Conservation (phyloP, 108 stramenopile genomes). For the Cylindrotheca closterium region DNA sequence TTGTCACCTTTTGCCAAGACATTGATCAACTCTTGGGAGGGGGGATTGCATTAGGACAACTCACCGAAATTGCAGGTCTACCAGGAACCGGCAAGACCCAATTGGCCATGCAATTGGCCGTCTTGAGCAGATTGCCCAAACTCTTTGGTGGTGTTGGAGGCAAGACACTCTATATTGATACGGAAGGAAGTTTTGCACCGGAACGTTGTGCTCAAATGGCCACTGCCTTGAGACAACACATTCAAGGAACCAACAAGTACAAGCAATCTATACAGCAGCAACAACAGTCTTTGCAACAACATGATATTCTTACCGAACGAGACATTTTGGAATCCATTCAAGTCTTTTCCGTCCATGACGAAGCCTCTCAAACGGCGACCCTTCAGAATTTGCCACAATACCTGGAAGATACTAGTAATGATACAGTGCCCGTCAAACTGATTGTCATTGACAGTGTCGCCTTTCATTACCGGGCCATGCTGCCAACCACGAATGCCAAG, state of each 20-base stretch:
- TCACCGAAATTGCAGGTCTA: conserved; percentile 90
- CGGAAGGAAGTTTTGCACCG: conserved; percentile 89
- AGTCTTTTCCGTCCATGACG: conserved; percentile 90
- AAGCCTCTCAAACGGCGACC: conserved; percentile 82
- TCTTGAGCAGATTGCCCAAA: conserved; percentile 78
- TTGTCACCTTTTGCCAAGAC: conserved; percentile 75
- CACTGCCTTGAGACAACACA: conserved; percentile 39
- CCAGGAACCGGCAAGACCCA: conserved; percentile 97
- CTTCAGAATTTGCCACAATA: conserved; percentile 47
- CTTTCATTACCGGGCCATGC: conserved; percentile 87
- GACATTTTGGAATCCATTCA: conserved; percentile 82
- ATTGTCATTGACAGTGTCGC: conserved; percentile 93
- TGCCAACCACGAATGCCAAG: neutral
- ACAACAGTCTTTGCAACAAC: conserved; percentile 12
- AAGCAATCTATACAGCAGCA: neutral
- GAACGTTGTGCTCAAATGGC: conserved; percentile 87
- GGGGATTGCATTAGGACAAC: conserved; percentile 75
- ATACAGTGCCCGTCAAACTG: conserved; percentile 52
- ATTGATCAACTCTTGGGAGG: conserved; percentile 85
- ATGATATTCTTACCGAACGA: conserved; percentile 32
- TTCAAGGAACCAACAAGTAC: conserved; percentile 3
- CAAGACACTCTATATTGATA: conserved; percentile 84
- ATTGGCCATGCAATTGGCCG: conserved; percentile 91
- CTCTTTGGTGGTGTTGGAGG: conserved; percentile 88
- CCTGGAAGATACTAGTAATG: neutral